Evolutionary conservation across 495 filamentous ascomycete genomes (phyloP), one percentile per base, ranked within the genome.

Genomic region (Corynascus novoguineensis): DNA sequence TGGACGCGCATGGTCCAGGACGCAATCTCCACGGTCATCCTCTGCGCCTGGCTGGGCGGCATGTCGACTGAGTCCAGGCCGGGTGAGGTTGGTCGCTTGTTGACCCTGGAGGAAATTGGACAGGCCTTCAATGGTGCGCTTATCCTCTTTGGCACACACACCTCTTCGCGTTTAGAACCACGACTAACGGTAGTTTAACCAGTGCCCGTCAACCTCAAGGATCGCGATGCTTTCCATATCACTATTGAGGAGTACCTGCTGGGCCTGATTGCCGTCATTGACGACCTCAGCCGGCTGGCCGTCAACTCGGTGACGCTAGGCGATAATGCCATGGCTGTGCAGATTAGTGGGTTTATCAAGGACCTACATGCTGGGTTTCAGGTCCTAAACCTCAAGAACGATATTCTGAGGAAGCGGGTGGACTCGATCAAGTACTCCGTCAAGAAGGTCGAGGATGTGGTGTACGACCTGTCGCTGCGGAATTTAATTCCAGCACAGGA

Each of bases 391-490:
- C 73, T 98, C 56, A 98, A 97, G 81, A 98, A 98, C 66, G 93
- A 98, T 65, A 81, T 84, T 14, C 74, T 98, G 64, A 79, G 93
- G 41, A 89, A 87, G 72, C 83, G 90, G 54, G 91, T 86, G 27
- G 93, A 98, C 73, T 86, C 87, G 25, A 87, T 98, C 68, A 98
- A 98, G 78, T 98, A 97, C 59, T 86, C 86, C 58, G 89, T 95
- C 78, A 97, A 97, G 79, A 96, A 96, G 73, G 89, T 95, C 35
- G 93, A 98, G 76, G 93, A 98, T 71, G 90, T 98, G 21, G 91
- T 95, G 17, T 98, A 98, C 64, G 93, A 98, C 68, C 76, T 98
- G 28, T 90, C 86, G 5, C 72, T 97, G 68, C 81, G 92, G 51
- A 92, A 92, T 63, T 70, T 97, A 58, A 78, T 95, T 21, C 85